Conservation (phyloP, 805 yeast species). For the Candida xiaguanensis region DNA sequence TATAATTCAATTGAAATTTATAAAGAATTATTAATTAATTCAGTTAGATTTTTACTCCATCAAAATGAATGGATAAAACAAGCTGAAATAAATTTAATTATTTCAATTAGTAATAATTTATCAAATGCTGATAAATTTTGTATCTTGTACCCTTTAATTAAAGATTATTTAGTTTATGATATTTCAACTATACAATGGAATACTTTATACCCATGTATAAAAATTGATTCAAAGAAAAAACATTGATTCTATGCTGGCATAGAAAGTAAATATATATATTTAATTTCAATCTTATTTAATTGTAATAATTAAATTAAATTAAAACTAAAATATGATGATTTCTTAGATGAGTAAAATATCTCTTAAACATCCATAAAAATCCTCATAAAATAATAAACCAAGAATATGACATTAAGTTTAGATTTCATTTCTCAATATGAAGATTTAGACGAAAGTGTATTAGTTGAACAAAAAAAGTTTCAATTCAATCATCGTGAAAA, state of each 20-base stretch:
- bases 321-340: no score
- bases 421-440: no score
- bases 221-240: conserved; percentile 23
- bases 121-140: conserved; percentile 80
- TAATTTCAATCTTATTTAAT: no score
- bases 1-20: conserved; percentile 38
- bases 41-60: conserved; percentile 63
- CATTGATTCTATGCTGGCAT: no score
- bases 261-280: no score
- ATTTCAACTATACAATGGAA: conserved; percentile 65
- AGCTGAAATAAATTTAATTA: conserved; percentile 55
- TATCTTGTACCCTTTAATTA: conserved; percentile 73
- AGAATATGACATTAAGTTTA: no score
- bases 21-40: conserved; percentile 28
- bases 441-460: not conserved
- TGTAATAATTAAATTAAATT: no score
- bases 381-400: no score
- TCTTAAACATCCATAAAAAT: no score
- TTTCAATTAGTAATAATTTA: conserved; percentile 58
- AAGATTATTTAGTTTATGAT: conserved; percentile 76
- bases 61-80: conserved; percentile 87
- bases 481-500: not conserved
- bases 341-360: no score
- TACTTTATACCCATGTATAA: conserved; percentile 61
- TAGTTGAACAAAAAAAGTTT: not conserved